phyloP scores from a whole-genome alignment of 2,329 filamentous ascomycete genomes.

The Claviceps cyperi region DNA sequence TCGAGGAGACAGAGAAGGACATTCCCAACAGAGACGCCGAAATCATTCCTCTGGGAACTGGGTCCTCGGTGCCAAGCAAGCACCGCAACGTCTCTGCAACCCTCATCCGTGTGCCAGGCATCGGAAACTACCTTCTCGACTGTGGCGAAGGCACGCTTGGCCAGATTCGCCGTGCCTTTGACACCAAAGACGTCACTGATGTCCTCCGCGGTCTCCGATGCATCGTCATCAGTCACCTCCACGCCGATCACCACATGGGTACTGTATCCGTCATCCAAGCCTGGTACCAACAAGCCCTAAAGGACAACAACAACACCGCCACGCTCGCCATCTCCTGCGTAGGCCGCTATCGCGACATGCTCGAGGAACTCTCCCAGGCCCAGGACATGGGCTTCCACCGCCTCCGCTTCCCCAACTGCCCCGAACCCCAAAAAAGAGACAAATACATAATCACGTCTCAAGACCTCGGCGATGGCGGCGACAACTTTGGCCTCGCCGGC shows the following conservation, averaged over 20 bases:
- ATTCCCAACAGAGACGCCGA: constrained; percentile 65
- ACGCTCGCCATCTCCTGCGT: constrained; percentile 54
- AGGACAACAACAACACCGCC: constrained; percentile 21
- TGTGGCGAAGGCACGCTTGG: constrained; percentile 86
- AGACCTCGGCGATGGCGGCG: constrained; percentile 28
- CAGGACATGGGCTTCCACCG: constrained; percentile 60
- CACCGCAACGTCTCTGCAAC: constrained; percentile 92
- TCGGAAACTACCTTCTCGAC: constrained; percentile 83
- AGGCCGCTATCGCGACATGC: constrained; percentile 55
- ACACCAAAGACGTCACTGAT: constrained; percentile 46
- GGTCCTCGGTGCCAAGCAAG: constrained; percentile 78
- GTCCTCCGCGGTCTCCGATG: constrained; percentile 64
- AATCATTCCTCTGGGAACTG: constrained; percentile 78
- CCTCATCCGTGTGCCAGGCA: constrained; percentile 66
- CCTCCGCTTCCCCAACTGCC: constrained; percentile 22
- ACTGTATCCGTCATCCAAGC: constrained; percentile 66
- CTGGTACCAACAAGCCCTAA: constrained; percentile 49
- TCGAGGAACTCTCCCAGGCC: constrained; percentile 64
- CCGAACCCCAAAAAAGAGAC: constrained; percentile 8
- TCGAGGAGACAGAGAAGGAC: constrained; percentile 41
- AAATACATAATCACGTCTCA: constrained; percentile 20
- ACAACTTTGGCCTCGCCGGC: constrained; percentile 45
- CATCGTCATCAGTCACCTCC: constrained; percentile 89
- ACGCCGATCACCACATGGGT: constrained; percentile 92
- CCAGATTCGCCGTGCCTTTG: constrained; percentile 64